Evolutionary conservation across 192 early-diverging fungal genomes (phyloP).

Genomic region (Podila clonocystis): DNA sequence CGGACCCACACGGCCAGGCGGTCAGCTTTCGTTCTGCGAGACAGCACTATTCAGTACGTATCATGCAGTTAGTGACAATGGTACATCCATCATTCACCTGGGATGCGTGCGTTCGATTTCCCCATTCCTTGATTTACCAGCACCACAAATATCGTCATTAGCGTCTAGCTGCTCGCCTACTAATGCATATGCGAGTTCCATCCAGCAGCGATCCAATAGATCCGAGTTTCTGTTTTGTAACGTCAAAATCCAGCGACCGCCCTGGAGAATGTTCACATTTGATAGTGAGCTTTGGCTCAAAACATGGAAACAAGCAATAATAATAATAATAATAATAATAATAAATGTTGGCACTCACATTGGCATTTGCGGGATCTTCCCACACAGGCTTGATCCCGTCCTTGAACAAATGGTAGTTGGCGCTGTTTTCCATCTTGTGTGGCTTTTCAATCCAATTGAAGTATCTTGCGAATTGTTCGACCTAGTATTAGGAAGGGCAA

Average conservation of each 20-base stretch:
- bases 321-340: neutral
- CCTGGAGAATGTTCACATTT: constrained; percentile 22
- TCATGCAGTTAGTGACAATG: no score
- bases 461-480: constrained; percentile 52
- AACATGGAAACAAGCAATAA: neutral
- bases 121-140: constrained; percentile 28
- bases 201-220: constrained; percentile 55
- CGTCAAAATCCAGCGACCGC: constrained; percentile 56
- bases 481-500: constrained; percentile 18
- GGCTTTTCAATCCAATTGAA: constrained; percentile 60
- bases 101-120: neutral
- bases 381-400: constrained; percentile 59
- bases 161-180: constrained; percentile 56
- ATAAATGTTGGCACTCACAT: constrained; percentile 21
- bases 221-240: constrained; percentile 37
- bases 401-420: constrained; percentile 57
- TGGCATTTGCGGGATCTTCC: constrained; percentile 57
- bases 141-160: constrained; percentile 55
- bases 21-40: constrained; percentile 50
- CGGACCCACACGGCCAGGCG: constrained; percentile 56
- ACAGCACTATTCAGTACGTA: constrained; percentile 28
- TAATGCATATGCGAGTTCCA: constrained; percentile 52
- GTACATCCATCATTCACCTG: neutral
- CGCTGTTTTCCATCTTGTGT: constrained; percentile 46
- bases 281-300: neutral